phyloP scores from a whole-genome alignment of 148 eudicot genomes.

The Vaccinium corymbosum region DNA sequence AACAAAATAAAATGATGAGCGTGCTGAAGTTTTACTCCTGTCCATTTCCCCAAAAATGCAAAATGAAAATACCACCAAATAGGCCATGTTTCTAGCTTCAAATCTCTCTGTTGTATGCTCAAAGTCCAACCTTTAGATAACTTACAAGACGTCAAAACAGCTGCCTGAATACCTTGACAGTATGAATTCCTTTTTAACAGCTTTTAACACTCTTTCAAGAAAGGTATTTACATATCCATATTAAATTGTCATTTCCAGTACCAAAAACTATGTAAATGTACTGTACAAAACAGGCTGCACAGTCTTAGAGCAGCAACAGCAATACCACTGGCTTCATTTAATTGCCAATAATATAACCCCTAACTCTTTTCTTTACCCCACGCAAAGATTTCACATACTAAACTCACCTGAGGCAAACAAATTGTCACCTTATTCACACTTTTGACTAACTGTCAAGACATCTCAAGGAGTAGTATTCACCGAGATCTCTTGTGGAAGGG shows the following conservation, averaged over 20 bases:
- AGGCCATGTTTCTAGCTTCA: neutral
- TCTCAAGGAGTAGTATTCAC: slow-evolving; percentile 59
- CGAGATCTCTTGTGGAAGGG: slow-evolving; percentile 41
- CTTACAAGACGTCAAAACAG: neutral
- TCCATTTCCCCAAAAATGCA: neutral
- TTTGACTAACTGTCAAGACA: slow-evolving; percentile 22
- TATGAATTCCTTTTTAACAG: neutral
- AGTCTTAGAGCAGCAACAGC: slow-evolving; percentile 22
- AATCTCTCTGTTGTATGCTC: neutral
- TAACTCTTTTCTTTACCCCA: slow-evolving; percentile 10
- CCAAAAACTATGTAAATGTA: slow-evolving; percentile 11
- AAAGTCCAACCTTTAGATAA: neutral
- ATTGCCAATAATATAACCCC: neutral
- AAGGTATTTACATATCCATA: slow-evolving; percentile 8
- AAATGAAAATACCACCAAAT: neutral
- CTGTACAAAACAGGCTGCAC: slow-evolving; percentile 32
- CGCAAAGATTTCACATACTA: neutral
- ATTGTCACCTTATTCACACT: slow-evolving; percentile 29
- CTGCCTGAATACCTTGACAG: neutral
- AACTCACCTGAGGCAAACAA: neutral
- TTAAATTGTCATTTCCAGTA: slow-evolving; percentile 3
- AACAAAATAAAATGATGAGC: neutral
- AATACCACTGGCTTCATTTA: slow-evolving; percentile 1
- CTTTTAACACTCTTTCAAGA: neutral
- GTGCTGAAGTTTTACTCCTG: neutral